Conservation (phyloP, 2,329 filamentous ascomycete species). For the Colletotrichum zoysiae region DNA sequence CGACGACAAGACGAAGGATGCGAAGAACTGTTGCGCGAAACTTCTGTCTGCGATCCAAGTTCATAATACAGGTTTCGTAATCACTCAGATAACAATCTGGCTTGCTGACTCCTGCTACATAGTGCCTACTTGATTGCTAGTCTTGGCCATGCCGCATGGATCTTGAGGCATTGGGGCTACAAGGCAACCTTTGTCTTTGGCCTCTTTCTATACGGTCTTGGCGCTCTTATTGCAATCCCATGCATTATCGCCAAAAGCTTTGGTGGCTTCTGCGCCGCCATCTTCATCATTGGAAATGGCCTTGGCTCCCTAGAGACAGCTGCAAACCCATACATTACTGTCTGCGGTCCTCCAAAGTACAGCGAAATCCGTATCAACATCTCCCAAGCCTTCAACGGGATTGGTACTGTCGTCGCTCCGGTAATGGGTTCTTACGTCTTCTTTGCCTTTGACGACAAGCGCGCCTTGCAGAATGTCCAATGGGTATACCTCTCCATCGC, state of each 20-base stretch:
- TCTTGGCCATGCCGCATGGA: constrained; percentile 56
- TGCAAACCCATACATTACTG: constrained; percentile 74
- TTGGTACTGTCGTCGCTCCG: constrained; percentile 72
- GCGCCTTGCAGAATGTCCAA: constrained; percentile 74
- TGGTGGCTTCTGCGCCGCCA: constrained; percentile 77
- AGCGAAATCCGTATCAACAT: constrained; percentile 66
- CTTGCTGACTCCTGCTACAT: not conserved
- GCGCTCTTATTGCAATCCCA: constrained; percentile 68
- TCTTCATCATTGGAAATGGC: constrained; percentile 81
- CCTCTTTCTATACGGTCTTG: constrained; percentile 73
- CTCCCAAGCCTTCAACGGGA: constrained; percentile 66
- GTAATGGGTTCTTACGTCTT: constrained; percentile 80
- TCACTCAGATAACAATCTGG: not conserved
- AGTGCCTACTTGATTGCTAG: constrained; percentile 55
- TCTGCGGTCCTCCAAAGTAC: constrained; percentile 67
- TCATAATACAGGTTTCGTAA: not conserved
- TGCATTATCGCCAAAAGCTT: constrained; percentile 63
- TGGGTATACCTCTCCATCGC: constrained; percentile 83
- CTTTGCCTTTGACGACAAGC: constrained; percentile 63
- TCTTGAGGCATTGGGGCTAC: constrained; percentile 58
- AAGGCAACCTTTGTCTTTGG: constrained; percentile 63
- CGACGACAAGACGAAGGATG: not conserved
- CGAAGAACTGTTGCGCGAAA: too few relatives aligned
- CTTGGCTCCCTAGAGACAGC: constrained; percentile 82
- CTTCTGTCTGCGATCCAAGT: too few relatives aligned